Percentiles rank a stretch among this genome's conserved stretches.
Evolutionary conservation across 2,329 filamentous ascomycete species (phyloP).

Genomic region (Colletotrichum melonis): DNA sequence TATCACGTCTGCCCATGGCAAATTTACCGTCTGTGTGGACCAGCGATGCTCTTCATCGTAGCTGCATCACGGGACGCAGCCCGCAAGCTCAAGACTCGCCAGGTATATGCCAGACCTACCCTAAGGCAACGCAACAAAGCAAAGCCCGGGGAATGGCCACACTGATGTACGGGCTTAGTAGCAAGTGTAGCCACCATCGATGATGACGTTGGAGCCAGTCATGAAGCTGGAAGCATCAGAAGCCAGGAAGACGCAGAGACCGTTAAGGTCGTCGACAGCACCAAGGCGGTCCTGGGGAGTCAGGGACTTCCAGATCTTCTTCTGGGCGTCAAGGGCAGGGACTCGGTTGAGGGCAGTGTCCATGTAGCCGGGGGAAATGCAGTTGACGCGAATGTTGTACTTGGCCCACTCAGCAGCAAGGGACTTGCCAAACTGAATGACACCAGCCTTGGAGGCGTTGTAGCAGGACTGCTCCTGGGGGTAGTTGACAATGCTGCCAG

Average conservation of each 20-base stretch:
- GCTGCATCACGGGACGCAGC: neutral
- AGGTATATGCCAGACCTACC: neutral
- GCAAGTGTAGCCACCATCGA: conserved; percentile 77
- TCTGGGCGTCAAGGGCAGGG: conserved; percentile 81
- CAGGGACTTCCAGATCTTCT: conserved; percentile 81
- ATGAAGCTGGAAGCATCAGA: conserved; percentile 80
- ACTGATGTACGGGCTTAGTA: conserved; percentile 53
- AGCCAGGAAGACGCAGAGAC: conserved; percentile 80
- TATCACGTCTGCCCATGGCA: conserved; percentile 16
- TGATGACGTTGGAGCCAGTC: conserved; percentile 80
- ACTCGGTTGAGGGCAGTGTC: conserved; percentile 85
- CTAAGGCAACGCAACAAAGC: neutral
- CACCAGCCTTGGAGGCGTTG: conserved; percentile 86
- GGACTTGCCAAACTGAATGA: conserved; percentile 82
- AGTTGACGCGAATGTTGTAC: conserved; percentile 84
- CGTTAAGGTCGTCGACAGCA: conserved; percentile 80
- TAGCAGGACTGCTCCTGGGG: conserved; percentile 86
- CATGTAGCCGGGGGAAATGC: conserved; percentile 88
- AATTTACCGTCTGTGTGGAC: conserved; percentile 24
- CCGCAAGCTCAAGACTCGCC: neutral
- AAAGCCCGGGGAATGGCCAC: neutral
- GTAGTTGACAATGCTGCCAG: conserved; percentile 86
- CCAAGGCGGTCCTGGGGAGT: conserved; percentile 81
- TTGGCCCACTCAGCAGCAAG: conserved; percentile 88
- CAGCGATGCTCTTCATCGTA: conserved; percentile 17